Base-by-base conservation (phyloP, 192 early-diverging fungal species). In the Fimicolochytrium jonesii region DNA sequence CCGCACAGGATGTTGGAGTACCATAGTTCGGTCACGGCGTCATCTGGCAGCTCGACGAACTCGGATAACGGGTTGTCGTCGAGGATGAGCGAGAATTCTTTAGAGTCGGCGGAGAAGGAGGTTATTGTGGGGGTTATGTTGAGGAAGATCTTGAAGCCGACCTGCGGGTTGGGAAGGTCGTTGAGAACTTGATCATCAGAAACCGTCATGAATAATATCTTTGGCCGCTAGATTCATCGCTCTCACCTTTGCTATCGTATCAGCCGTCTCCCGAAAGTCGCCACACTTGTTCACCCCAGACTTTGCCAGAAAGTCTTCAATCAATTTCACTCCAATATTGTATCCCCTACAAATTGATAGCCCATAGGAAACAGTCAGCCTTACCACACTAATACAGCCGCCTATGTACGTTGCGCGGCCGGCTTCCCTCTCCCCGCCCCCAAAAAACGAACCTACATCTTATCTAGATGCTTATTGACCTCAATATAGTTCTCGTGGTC, bases 51-150 rank as follows among this genome's bases (percentile, higher is more conserved):
- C 68, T 99, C 97, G 29, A 97, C 94, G 83, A 93, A 98, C 61
- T 99, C 97, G 50, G 93, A 86, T 44, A 99, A 74, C 6, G 97
- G 97, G 63, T 99, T 99, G 33, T 97, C 95, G 26, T 98, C 95
- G 28, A 99, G 61, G 1, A 94, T 70, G 6, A 99, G 71, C n/a
- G 93, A 96, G 59, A 95, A 97, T 68, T 96, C 94, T 57, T 88
- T 87, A 6, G 66, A 70, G 70, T 98, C 92, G 5, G 82, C 37
- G 6, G 91, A 88, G 84, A 88, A 90, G 57, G 88, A 89, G 17
- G 91, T 66, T 28, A 99, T 74, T 1, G 76, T 79, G 0, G 97
- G 97, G 29, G 88, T 77, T 30, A 98, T 90, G 64, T 91, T 91
- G 36, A 99, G 83, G 71, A 95, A 98, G 62, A 94, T 87, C 68